Percentiles rank a stretch among this genome's conserved stretches.
Evolutionary conservation across 257 asterid species (phyloP).

Genomic region (Anisodus acutangulus): DNA sequence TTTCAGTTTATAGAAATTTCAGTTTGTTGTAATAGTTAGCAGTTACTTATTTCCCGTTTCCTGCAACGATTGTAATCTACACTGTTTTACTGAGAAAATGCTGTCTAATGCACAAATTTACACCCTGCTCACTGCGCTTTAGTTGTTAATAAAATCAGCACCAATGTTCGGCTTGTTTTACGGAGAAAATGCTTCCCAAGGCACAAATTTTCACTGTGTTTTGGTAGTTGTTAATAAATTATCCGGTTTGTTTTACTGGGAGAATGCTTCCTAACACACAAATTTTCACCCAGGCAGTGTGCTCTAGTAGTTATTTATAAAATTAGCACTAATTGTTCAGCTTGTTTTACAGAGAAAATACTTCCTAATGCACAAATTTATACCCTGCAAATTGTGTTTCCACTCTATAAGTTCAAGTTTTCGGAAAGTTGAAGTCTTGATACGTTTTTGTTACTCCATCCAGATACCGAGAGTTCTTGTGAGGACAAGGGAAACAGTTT

Average conservation of each 20-base stretch:
- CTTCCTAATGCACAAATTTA: background rate
- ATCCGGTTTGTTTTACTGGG: background rate
- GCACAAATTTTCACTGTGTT: slow-evolving; percentile 2
- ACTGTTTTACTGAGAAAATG: background rate
- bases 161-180: background rate
- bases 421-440: background rate
- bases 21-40: no score
- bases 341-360: background rate
- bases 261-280: background rate
- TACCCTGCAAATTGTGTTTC: background rate
- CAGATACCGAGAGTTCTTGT: slow-evolving; percentile 40
- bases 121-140: background rate
- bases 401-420: background rate
- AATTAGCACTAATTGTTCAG: background rate
- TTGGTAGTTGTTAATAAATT: background rate
- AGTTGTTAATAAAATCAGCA: background rate
- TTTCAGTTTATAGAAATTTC: no score
- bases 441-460: background rate
- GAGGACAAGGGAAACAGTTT: slow-evolving; percentile 51
- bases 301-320: background rate
- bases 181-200: background rate
- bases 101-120: background rate
- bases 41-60: no score
- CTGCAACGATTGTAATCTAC: no score
- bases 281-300: background rate